A percentile compares a stretch with the other conserved stretches of the same genome.
These are phyloP conservation scores for Aspergillus fumigatiaffinis DNA, from an alignment of 2,329 filamentous ascomycete genomes.

Conservation along the genomic window DNA sequence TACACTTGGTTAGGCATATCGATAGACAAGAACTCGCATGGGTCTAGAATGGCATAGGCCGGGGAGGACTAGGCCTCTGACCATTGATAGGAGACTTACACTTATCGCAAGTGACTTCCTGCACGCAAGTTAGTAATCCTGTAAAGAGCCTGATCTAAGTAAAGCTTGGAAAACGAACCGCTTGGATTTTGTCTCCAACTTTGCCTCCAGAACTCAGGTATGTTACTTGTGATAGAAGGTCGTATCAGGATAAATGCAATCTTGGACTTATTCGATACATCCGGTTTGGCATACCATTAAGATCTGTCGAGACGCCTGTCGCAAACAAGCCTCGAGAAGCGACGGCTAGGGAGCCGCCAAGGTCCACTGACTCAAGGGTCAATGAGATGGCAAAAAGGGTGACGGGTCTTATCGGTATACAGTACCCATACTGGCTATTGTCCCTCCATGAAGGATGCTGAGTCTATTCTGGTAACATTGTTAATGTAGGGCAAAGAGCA, in stretches of 20 bases:
- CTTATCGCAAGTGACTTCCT: conserved; percentile 63
- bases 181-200: conserved; percentile 56
- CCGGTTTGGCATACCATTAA: conserved; percentile 48
- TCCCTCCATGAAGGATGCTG: conserved; percentile 63
- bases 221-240: conserved; percentile 46
- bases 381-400: not conserved
- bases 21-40: not conserved
- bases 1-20: conserved; percentile 5
- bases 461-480: conserved; percentile 53
- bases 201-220: conserved; percentile 62
- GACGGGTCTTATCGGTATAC: conserved; percentile 2
- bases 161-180: conserved; percentile 33
- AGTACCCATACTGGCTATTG: conserved; percentile 58
- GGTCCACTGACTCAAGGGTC: conserved; percentile 48
- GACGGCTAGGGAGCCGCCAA: conserved; percentile 63
- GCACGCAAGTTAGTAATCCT: conserved; percentile 13
- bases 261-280: not conserved
- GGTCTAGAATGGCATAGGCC: not conserved
- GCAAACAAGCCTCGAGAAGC: conserved; percentile 62
- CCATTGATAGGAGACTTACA: conserved; percentile 41
- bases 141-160: not conserved
- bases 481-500: conserved; percentile 1
- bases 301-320: conserved; percentile 64
- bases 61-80: not conserved
- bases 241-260: conserved; percentile 1